These are phyloP conservation scores for Aspergillus hiratsukae DNA, from an alignment of 2,329 filamentous ascomycete species.

Conservation along the genomic window DNA sequence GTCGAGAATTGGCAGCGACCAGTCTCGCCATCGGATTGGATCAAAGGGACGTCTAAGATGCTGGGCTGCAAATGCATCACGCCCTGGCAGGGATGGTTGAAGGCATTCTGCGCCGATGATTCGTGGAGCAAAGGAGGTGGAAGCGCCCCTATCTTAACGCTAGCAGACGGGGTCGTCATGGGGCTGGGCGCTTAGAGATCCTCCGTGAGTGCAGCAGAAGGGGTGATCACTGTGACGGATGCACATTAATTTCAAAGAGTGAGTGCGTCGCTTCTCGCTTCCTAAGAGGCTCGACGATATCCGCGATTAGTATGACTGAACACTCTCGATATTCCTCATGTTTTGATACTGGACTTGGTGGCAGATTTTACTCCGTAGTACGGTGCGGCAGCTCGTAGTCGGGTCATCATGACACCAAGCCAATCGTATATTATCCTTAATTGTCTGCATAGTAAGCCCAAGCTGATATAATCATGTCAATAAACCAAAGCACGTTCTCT, in stretches of 20 bases:
- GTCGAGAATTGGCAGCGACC: not conserved
- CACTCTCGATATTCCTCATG: not conserved
- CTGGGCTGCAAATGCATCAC: conserved; percentile 33
- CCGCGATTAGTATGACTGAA: not conserved
- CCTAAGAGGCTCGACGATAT: not conserved
- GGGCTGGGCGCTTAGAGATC: conserved; percentile 24
- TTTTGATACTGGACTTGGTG: not conserved
- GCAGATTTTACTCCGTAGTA: no score
- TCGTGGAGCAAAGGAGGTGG: conserved; percentile 19
- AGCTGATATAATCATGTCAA: not conserved
- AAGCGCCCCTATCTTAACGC: conserved; percentile 29
- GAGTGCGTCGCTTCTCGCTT: no score
- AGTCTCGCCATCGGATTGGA: conserved; percentile 6
- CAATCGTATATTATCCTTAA: no score
- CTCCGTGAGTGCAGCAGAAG: not conserved
- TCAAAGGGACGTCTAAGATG: conserved; percentile 4
- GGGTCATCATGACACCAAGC: not conserved
- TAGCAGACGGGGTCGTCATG: conserved; percentile 17
- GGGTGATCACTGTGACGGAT: conserved; percentile 2
- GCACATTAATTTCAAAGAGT: not conserved
- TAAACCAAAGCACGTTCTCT: not conserved
- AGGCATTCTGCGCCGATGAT: conserved; percentile 15
- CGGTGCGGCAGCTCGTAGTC: not conserved
- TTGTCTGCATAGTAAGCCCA: not conserved
- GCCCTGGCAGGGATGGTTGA: conserved; percentile 5